Base-by-base conservation (phyloP, 441 rosid genomes). In the Breynia disticha region DNA sequence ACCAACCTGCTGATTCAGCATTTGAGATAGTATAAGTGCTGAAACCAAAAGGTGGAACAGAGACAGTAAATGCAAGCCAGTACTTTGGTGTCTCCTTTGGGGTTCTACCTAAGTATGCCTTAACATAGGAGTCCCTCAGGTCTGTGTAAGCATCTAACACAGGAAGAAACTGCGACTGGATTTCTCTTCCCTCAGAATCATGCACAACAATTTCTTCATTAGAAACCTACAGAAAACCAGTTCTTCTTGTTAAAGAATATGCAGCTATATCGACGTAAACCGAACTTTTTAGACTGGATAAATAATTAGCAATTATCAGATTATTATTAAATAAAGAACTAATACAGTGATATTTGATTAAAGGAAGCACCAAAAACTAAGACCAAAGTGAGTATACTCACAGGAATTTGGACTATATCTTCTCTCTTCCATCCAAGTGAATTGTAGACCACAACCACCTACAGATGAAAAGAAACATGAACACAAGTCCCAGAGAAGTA, bases 361-460 rank as follows among this genome's bases (percentile, higher is more conserved):
- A n/a, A 28, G 35, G 8, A 28, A 28, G 35, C 1, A 28, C 35
- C 1, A 28, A 41, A 41, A 0, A 11, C 13, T 15, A 41, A 3
- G 44, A 41, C n/a, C n/a, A 41, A 15, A 4, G 13, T 11, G 44
- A 41, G 13, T 28, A 4, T 59, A 77, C 95, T 82, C 71, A 90
- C 99, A 19, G 97, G 99, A 69, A 94, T 70, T 65, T 78, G 86
- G 63, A 94, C 74, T 22, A 81, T 76, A 69, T 94, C 95, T 50
- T 75, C 82, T 74, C 99, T 82, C 71, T 79, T 75, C 99, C 97
- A 94, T 72, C 97, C 99, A 56, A 94, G 90, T 56, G 99, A 67
- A 71, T 94, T 94, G 73, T 94, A 94, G 56, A 82, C 84, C 67
- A 90, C 76, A 61, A 87, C 75, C 47, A 78, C 63, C 99, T 90